Evolutionary conservation across 495 filamentous ascomycete species (phyloP), one percentile per base, ranked within the genome.

Genomic region (Hypomontagnella monticulosa): DNA sequence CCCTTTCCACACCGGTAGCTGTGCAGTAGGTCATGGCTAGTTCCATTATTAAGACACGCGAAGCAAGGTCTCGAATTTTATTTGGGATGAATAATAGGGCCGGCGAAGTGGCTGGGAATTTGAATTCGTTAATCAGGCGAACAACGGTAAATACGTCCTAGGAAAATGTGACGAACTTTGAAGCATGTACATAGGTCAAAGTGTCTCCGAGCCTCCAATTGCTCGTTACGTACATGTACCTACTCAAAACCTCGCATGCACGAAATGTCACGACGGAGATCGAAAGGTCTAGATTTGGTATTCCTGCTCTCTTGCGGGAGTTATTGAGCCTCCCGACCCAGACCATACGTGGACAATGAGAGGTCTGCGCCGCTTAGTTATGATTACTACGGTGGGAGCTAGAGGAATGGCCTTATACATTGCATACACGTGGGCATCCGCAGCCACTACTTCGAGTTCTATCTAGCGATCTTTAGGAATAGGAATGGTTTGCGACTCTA

Each of bases 251-350:
- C 37, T 51, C 36, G 43, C 57, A 42, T 69, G 66, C 66, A 69
- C 63, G 51, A 50, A 69, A 56, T 44, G 50, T 60, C 38, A 33
- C 55, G 60, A 47, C 7, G 53, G 46, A 55, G 47, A 59, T 62
- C 54, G 19, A 62, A 51, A 34, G 11, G 47, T 38, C 49, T 42
- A 55, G 64, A 67, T 63, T 38, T 14, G 38, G 34, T 27, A 4
- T 14, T 30, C 12, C 44, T 33, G 51, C 4, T 54, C 56, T 53
- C 14, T 61, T 62, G 10, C 8, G 32, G 42, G 34, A 57, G 34
- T 18, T 38, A 23, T 38, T 11, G 50, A 46, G 30, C 34, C 37
- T 54, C 48, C 41, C 12, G 32, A 15, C 23, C 20, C 54, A 20
- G 23, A 11, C 20, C 3, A 14, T 38, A 14, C 11, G n/a, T 36